Percentiles rank a stretch among this genome's conserved stretches.
Conservation (phyloP, 2,329 filamentous ascomycete genomes). For the Claviceps citrina region DNA sequence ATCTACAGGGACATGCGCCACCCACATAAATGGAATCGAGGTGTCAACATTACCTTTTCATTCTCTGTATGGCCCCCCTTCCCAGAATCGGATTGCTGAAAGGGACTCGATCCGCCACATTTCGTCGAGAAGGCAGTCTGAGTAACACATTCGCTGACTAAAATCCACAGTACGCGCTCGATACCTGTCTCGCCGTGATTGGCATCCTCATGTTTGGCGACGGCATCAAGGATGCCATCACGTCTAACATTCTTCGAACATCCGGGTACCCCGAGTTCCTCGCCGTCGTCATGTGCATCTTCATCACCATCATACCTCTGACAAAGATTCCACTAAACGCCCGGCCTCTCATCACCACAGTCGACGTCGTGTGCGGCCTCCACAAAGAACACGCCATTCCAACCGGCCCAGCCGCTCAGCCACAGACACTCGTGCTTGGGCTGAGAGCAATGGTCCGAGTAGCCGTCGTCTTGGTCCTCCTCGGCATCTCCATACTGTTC, state of each 20-base stretch:
- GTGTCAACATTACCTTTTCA: slow-evolving; percentile 64
- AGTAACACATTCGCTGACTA: neutral
- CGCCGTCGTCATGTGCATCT: slow-evolving; percentile 67
- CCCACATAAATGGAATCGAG: slow-evolving; percentile 63
- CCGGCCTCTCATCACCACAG: slow-evolving; percentile 71
- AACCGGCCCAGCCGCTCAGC: slow-evolving; percentile 24
- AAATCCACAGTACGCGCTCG: slow-evolving; percentile 53
- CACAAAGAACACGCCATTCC: slow-evolving; percentile 28
- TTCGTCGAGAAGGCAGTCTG: no score
- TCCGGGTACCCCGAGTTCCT: slow-evolving; percentile 58
- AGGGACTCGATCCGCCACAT: neutral
- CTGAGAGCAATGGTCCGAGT: slow-evolving; percentile 50
- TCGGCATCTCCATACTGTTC: slow-evolving; percentile 53
- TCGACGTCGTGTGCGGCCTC: slow-evolving; percentile 68
- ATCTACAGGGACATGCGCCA: slow-evolving; percentile 52
- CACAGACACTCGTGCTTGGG: slow-evolving; percentile 25
- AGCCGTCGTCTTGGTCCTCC: slow-evolving; percentile 51
- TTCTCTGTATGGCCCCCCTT: slow-evolving; percentile 51
- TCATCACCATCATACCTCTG: slow-evolving; percentile 82
- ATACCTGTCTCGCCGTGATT: slow-evolving; percentile 65
- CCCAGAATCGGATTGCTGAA: neutral
- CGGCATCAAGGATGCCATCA: slow-evolving; percentile 73
- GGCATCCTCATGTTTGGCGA: slow-evolving; percentile 94
- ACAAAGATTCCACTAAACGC: slow-evolving; percentile 90
- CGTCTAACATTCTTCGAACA: slow-evolving; percentile 69